These are phyloP conservation scores for Diphasiastrum complanatum DNA, from an alignment of 83 land plant species.

Conservation along the genomic window DNA sequence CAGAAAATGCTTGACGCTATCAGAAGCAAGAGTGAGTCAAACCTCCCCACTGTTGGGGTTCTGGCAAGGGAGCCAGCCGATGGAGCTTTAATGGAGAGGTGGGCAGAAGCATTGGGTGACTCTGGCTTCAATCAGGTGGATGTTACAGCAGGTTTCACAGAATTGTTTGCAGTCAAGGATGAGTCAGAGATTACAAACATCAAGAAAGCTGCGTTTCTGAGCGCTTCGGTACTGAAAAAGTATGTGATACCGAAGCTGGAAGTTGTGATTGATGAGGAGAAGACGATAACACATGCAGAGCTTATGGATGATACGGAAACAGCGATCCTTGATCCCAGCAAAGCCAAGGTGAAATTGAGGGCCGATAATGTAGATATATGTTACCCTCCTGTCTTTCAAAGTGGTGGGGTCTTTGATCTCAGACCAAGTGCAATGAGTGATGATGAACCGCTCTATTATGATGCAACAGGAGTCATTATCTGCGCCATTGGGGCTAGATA, in stretches of 20 bases:
- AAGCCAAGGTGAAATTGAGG: conserved; percentile 63
- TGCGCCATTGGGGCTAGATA: conserved; percentile 87
- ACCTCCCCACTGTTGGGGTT: conserved; percentile 43
- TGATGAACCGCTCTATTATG: conserved; percentile 79
- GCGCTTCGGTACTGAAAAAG: conserved; percentile 60
- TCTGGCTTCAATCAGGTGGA: conserved; percentile 49
- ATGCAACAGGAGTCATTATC: conserved; percentile 73
- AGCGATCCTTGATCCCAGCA: conserved; percentile 66
- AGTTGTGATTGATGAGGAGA: conserved; percentile 86
- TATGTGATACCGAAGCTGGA: conserved; percentile 90
- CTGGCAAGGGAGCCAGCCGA: conserved; percentile 63
- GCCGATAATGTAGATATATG: conserved; percentile 92
- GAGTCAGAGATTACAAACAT: conserved; percentile 49
- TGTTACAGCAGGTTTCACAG: conserved; percentile 63
- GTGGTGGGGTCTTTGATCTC: conserved; percentile 89
- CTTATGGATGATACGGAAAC: conserved; percentile 92
- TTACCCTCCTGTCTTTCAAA: conserved; percentile 91
- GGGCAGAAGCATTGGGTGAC: conserved; percentile 51
- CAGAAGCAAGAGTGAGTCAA: conserved; percentile 26
- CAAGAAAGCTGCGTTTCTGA: conserved; percentile 75
- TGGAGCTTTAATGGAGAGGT: conserved; percentile 65
- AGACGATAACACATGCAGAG: conserved; percentile 70
- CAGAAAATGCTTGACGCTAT: conserved; percentile 45
- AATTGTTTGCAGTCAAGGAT: conserved; percentile 84
- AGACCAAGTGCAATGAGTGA: conserved; percentile 85